Evolutionary conservation across 768 basidiomycete genomes (phyloP), one percentile per base, ranked within the genome.

Genomic region (Naganishia antarctica): DNA sequence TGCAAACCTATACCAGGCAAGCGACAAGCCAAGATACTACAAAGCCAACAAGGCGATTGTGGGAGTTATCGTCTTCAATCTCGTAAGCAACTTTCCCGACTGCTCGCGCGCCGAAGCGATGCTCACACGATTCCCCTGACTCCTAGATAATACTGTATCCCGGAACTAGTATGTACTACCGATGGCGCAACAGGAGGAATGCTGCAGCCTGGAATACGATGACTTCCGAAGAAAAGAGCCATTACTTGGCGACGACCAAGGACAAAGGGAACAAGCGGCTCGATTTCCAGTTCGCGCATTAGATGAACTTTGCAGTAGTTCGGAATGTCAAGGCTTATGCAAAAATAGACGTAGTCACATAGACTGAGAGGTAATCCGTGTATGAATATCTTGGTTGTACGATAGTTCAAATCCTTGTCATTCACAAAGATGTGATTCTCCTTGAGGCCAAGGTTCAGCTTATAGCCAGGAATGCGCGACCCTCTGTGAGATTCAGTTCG

Each of bases 241-340:
- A 72, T 50, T 77, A 79, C 58, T 68, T 79, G 18, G 58, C 50
- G 7, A 76, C 72, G 11, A 78, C 78, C 2, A 70, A 41, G n/a
- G 75, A 79, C 40, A 69, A 72, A 44, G 77, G 75, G 0, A 74
- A 71, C 49, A 67, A 70, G 37, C 50, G 68, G 4, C 67, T 74
- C 31, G 72, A 70, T 60, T 73, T 73, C 59, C 60, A 47, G 23
- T 70, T 74, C 34, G 68, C 49, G 0, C 62, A 68, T 53, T 71
- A 66, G 49, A 64, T 15, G 59, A 57, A n/a, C 8, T n/a, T 6
- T 23, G 23, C 18, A 11, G 18, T 40, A n/a, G n/a, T 15, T 9
- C 37, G 7, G 37, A 12, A 25, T 18, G 21, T 13, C 21, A 1
- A 40, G 34, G 34, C 4, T 25, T n/a, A 26, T 18, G 32, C 50